Evolutionary conservation across 2,329 filamentous ascomycete genomes (phyloP), one percentile per base, ranked within the genome.

Genomic region (Diaporthe australafricana): DNA sequence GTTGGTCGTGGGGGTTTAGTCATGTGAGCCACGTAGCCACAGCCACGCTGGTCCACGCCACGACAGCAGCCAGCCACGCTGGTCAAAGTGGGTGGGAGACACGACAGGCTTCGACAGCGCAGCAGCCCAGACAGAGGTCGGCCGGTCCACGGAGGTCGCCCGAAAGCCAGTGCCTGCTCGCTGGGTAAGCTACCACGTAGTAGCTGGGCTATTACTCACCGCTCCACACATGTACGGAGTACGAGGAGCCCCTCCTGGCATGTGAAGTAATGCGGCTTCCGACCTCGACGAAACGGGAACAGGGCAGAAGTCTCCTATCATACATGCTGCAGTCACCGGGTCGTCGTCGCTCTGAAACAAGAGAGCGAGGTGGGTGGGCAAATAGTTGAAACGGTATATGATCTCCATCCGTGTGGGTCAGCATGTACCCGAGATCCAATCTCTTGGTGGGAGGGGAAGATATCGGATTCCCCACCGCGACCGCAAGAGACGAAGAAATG

Each of bases 1-100:
- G 57, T 47, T 47, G 55, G 66, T n/a, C 66, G 67, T 70, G 57
- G 70, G 70, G 70, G 70, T 66, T n/a, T 67, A 56, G 66, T 60
- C 62, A 68, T 45, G 60, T 68, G 38, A 50, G 60, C 42, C 70
- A 68, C 57, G 47, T 38, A 56, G 47, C 32, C 57, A 53, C 57
- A 68, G 42, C 60, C 60, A 47, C 57, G 11, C 40, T 22, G 16
- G 25, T 27, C 25, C 42, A 35, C 32, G 32, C 32, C 32, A 35
- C 32, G 32, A 35, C 60, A 20, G 30, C 35, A 63, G 40, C 14
- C 42, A 57, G 55, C 53, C 53, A 56, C 53, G n/a, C 30, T 38
- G 38, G 56, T 22, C n/a, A n/a, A 27, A 55, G 30, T 55, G 16
- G 57, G 35, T 62, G 56, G 56, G 40, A 32, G 40, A 32, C 38